Evolutionary conservation across 2,329 filamentous ascomycete genomes (phyloP).

Genomic region (Xylaria hypoxylon): DNA sequence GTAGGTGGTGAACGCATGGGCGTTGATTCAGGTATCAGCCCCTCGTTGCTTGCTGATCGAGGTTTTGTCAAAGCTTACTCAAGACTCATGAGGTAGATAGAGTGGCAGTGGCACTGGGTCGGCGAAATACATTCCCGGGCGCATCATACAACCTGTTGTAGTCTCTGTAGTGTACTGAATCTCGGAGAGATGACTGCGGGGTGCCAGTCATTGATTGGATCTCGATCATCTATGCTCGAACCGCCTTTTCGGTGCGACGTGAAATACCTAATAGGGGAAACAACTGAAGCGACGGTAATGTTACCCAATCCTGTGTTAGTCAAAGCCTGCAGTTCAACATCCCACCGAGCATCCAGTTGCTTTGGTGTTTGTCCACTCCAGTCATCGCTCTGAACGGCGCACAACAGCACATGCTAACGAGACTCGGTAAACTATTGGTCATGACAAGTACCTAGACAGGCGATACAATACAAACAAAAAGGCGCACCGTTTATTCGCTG

Average conservation of each 20-base stretch:
- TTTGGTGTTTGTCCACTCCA: background rate
- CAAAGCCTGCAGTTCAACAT: background rate
- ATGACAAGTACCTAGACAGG: background rate
- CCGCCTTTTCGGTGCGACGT: background rate
- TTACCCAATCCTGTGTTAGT: constrained; percentile 5
- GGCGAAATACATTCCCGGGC: constrained; percentile 10
- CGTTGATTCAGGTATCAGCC: constrained; percentile 10
- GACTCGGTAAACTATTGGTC: background rate
- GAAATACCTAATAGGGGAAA: background rate
- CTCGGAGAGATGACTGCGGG: constrained; percentile 1
- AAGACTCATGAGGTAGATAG: background rate
- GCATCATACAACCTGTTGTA: background rate
- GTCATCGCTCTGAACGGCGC: background rate
- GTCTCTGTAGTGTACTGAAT: constrained; percentile 8
- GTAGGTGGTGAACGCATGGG: background rate
- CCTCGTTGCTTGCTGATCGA: background rate
- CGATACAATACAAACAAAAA: background rate
- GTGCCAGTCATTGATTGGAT: background rate
- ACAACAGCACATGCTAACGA: background rate
- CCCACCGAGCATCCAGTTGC: background rate
- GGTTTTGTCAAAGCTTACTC: constrained; percentile 18
- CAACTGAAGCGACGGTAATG: constrained; percentile 13
- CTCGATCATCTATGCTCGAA: constrained; percentile 7
- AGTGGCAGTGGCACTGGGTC: constrained; percentile 15
- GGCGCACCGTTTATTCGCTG: background rate